Evolutionary conservation across 225 moss, liverwort and hornwort species (phyloP).

Genomic region (Sphagnum tenellum): DNA sequence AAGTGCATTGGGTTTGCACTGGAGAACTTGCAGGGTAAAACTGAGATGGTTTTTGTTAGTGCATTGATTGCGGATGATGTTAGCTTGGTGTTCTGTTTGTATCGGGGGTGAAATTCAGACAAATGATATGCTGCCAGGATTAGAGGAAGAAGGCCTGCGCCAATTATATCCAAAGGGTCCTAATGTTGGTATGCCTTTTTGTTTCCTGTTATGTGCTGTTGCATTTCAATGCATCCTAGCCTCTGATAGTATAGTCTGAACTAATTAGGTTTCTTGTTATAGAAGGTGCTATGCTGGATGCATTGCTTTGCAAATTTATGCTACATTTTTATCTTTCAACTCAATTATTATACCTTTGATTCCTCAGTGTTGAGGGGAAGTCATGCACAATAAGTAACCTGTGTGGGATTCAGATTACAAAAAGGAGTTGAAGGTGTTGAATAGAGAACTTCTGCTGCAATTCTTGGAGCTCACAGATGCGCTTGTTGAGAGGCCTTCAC

Average conservation of each 20-base stretch:
- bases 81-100: no score
- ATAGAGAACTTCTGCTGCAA: conserved; percentile 81
- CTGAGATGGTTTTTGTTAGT: no score
- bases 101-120: conserved; percentile 32
- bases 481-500: conserved; percentile 90
- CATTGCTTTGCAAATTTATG: conserved; percentile 48
- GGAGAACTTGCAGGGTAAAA: no score
- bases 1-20: no score
- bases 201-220: background rate
- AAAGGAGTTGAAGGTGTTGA: conserved; percentile 78
- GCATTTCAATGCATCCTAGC: background rate
- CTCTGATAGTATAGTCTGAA: background rate
- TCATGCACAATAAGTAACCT: conserved; percentile 57
- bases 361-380: conserved; percentile 15
- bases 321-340: conserved; percentile 20
- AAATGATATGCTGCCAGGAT: conserved; percentile 68
- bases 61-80: no score
- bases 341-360: no score
- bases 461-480: conserved; percentile 93
- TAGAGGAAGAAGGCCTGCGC: conserved; percentile 68
- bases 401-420: conserved; percentile 60
- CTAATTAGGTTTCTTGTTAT: conserved; percentile 21
- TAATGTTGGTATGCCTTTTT: conserved; percentile 53
- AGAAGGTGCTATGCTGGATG: conserved; percentile 25
- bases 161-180: conserved; percentile 82